Conservation (phyloP, 768 basidiomycete genomes). For the Tephrocybe sp. region DNA sequence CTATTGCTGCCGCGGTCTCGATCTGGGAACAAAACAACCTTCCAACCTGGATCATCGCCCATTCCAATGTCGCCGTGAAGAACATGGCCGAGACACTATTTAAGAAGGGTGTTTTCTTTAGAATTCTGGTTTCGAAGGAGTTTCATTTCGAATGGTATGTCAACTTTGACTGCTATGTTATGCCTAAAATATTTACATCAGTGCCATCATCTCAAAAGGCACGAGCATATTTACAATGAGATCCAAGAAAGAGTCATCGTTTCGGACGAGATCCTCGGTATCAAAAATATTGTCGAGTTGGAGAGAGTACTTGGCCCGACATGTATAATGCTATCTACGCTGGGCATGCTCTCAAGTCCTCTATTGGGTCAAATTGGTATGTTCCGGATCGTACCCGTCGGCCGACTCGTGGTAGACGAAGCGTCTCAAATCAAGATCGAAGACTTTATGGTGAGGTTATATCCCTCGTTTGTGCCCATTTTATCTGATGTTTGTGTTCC, state of each 20-base stretch:
- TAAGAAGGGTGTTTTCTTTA: slow-evolving; percentile 37
- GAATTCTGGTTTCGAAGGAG: slow-evolving; percentile 45
- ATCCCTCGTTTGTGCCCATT: neutral
- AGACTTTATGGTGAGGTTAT: slow-evolving; percentile 42
- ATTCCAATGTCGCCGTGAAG: slow-evolving; percentile 53
- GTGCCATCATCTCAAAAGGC: slow-evolving; percentile 32
- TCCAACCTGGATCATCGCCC: slow-evolving; percentile 42
- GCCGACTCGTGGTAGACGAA: slow-evolving; percentile 55
- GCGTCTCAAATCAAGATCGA: slow-evolving; percentile 51
- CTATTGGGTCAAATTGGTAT: slow-evolving; percentile 31
- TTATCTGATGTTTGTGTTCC: neutral
- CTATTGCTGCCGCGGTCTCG: slow-evolving; percentile 43
- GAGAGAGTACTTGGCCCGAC: slow-evolving; percentile 27
- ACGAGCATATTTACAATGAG: slow-evolving; percentile 45
- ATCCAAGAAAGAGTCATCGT: slow-evolving; percentile 36
- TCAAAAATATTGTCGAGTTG: slow-evolving; percentile 18
- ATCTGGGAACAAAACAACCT: slow-evolving; percentile 29
- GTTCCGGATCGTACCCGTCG: slow-evolving; percentile 39
- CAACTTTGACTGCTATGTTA: neutral
- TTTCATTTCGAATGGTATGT: slow-evolving; percentile 49
- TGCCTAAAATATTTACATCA: too few relatives aligned
- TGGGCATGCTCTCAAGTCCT: slow-evolving; percentile 52
- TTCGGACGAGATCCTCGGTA: slow-evolving; percentile 38
- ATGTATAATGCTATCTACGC: slow-evolving; percentile 43
- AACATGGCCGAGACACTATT: slow-evolving; percentile 46